These are phyloP conservation scores for Cytospora piceae DNA, from an alignment of 2,329 filamentous ascomycete species.

Conservation along the genomic window DNA sequence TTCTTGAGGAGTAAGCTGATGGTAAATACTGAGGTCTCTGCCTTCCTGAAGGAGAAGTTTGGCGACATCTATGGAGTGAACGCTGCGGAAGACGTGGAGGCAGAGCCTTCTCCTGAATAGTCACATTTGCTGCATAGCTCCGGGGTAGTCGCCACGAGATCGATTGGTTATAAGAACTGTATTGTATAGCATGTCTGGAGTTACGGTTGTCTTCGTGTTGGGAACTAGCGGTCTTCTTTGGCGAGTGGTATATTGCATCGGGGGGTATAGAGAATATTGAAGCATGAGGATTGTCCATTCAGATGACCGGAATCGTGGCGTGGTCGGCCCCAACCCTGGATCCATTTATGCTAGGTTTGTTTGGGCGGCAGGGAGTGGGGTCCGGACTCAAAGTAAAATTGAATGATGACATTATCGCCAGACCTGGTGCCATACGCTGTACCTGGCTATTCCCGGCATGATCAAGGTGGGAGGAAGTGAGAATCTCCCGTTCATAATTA, in stretches of 20 bases:
- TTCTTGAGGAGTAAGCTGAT: conserved; percentile 38
- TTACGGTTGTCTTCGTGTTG: neutral
- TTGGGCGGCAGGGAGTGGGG: too few species aligned
- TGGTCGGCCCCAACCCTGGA: too few species aligned
- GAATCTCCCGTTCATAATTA: neutral
- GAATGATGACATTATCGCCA: too few species aligned
- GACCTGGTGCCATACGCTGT: neutral
- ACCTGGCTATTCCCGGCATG: neutral
- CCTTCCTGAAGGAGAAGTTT: conserved; percentile 42
- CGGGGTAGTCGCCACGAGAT: neutral
- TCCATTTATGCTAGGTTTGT: too few species aligned
- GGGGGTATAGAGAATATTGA: too few species aligned
- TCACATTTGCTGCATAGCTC: neutral
- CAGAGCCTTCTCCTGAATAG: neutral
- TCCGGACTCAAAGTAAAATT: too few species aligned
- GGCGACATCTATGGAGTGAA: conserved; percentile 32
- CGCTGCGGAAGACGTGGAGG: neutral
- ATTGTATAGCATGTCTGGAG: neutral
- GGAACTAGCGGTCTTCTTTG: neutral
- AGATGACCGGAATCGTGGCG: too few species aligned
- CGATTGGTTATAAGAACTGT: neutral
- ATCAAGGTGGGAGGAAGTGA: neutral
- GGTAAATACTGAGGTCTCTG: conserved; percentile 41
- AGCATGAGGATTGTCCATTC: too few species aligned
- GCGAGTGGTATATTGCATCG: neutral